phyloP scores from a whole-genome alignment of 2,329 filamentous ascomycete species.

The Westerdykella aurantiaca region DNA sequence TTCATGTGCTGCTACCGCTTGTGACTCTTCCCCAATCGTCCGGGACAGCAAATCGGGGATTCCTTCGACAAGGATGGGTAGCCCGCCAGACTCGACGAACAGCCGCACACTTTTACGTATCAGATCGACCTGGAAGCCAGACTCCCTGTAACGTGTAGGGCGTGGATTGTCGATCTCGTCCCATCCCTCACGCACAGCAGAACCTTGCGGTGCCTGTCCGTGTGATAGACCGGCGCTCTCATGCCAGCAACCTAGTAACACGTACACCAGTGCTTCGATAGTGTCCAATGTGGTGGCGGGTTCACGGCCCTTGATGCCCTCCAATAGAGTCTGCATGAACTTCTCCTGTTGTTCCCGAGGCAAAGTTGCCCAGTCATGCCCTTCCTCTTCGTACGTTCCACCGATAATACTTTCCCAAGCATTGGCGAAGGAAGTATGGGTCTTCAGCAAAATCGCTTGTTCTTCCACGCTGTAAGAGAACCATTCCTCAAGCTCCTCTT shows the following conservation, averaged over 20 bases:
- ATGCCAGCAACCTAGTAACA: slow-evolving; percentile 46
- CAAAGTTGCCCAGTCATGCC: slow-evolving; percentile 61
- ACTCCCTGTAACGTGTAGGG: slow-evolving; percentile 17
- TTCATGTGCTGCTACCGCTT: slow-evolving; percentile 23
- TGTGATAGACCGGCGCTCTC: slow-evolving; percentile 42
- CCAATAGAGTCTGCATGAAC: slow-evolving; percentile 50
- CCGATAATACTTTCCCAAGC: slow-evolving; percentile 55
- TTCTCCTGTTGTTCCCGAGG: slow-evolving; percentile 50
- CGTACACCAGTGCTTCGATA: slow-evolving; percentile 43
- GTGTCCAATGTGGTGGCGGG: slow-evolving; percentile 27
- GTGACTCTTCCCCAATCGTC: slow-evolving; percentile 26
- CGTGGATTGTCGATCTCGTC: not conserved
- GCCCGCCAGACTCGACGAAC: slow-evolving; percentile 37
- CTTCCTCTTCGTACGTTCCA: slow-evolving; percentile 37
- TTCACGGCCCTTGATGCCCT: slow-evolving; percentile 26
- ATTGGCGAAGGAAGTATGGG: slow-evolving; percentile 70
- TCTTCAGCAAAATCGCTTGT: slow-evolving; percentile 68
- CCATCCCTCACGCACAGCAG: slow-evolving; percentile 7
- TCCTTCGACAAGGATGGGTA: slow-evolving; percentile 14
- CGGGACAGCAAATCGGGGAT: slow-evolving; percentile 8
- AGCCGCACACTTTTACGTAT: slow-evolving; percentile 42
- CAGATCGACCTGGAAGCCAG: slow-evolving; percentile 40
- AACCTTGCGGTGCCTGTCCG: not conserved
- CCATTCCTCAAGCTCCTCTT: slow-evolving; percentile 95
- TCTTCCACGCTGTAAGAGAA: slow-evolving; percentile 89